phyloP scores from a whole-genome alignment of 139 green algal genomes.

The Diplosphaera chodatii region DNA sequence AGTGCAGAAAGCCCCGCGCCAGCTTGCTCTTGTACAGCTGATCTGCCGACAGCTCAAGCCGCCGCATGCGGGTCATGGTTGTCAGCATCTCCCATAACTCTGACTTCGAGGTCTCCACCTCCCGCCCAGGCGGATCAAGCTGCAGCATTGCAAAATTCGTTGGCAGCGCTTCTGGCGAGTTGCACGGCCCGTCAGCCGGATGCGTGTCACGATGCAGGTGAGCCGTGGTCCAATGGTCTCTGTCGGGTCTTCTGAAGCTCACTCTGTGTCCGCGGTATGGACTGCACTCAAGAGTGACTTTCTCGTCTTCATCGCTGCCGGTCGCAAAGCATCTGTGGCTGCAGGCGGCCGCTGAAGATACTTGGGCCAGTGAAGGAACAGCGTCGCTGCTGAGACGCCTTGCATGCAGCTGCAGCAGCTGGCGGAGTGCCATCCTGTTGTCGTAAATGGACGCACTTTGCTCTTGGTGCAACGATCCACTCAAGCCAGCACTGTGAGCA shows the following conservation, averaged over 20 bases:
- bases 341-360: neutral
- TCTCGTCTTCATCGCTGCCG: neutral
- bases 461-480: no score
- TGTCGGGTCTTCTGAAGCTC: no score
- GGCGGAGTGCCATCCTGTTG: neutral
- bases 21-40: conserved; percentile 91
- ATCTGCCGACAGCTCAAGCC: conserved; percentile 92
- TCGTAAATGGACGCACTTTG: no score
- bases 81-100: conserved; percentile 48
- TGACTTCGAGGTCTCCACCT: conserved; percentile 61
- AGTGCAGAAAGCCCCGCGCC: conserved; percentile 96
- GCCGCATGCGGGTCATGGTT: conserved; percentile 79
- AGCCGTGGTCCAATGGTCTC: no score
- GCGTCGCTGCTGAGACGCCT: neutral
- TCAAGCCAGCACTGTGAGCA: no score
- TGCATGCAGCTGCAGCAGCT: neutral
- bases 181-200: no score
- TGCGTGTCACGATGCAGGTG: no score
- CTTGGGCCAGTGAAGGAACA: neutral
- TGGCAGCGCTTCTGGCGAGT: no score
- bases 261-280: neutral
- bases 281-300: neutral
- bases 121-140: conserved; percentile 43
- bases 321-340: neutral
- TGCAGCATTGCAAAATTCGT: neutral